phyloP scores from a whole-genome alignment of 2,329 filamentous ascomycete genomes.

The Tolypocladium amazonense region DNA sequence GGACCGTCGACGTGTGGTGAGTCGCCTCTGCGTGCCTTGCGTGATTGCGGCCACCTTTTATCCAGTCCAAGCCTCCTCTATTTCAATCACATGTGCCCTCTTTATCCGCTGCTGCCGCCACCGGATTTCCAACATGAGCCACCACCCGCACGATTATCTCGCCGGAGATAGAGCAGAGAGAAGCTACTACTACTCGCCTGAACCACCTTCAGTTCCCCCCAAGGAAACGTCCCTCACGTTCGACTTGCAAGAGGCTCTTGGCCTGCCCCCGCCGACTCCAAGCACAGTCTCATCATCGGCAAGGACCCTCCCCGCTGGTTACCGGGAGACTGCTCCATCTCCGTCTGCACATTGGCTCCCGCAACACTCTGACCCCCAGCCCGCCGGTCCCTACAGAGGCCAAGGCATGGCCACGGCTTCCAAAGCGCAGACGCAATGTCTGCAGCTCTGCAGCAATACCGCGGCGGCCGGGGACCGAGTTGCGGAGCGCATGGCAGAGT shows the following conservation, averaged over 20 bases:
- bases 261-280: neutral
- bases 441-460: slow-evolving; percentile 42
- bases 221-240: slow-evolving; percentile 2
- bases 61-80: neutral
- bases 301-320: neutral
- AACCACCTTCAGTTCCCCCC: slow-evolving; percentile 2
- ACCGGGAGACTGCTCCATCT: neutral
- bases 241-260: slow-evolving; percentile 5
- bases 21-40: neutral
- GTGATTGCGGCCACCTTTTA: neutral
- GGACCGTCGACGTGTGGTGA: neutral
- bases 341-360: neutral
- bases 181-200: neutral
- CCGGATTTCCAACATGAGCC: neutral
- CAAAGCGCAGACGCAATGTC: slow-evolving; percentile 21
- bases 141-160: neutral
- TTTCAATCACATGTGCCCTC: neutral
- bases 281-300: neutral
- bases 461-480: slow-evolving; percentile 53
- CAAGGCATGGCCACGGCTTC: slow-evolving; percentile 3
- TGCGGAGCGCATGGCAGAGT: slow-evolving; percentile 54
- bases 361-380: neutral
- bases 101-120: neutral
- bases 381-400: neutral
- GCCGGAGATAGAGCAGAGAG: neutral